These are phyloP conservation scores for Sarocladiaceae sp. DNA, from an alignment of 2,329 filamentous ascomycete genomes.

Conservation along the genomic window DNA sequence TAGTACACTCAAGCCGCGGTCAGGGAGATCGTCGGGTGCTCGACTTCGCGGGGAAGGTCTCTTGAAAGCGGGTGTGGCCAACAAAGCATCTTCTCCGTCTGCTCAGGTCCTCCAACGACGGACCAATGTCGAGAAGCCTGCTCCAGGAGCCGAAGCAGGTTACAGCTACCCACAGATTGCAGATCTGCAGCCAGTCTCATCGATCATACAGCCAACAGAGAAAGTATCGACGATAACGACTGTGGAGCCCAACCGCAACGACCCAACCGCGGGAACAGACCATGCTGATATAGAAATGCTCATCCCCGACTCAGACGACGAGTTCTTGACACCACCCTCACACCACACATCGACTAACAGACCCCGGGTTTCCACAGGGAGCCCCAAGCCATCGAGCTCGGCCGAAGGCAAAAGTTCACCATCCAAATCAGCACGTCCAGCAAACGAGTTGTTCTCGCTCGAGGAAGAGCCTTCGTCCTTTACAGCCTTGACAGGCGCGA, in stretches of 20 bases:
- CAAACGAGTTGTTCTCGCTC: background rate
- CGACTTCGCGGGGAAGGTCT: background rate
- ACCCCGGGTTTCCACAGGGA: background rate
- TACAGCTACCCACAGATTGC: background rate
- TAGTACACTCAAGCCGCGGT: background rate
- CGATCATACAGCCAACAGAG: too few species aligned
- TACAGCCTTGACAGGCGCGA: background rate
- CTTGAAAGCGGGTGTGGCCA: slow-evolving; percentile 3
- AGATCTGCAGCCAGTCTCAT: too few species aligned
- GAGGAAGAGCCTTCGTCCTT: background rate
- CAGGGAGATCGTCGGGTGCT: background rate
- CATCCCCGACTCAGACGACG: slow-evolving; percentile 53
- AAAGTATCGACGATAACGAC: too few species aligned
- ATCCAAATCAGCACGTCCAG: background rate
- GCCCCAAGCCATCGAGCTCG: background rate
- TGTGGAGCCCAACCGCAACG: too few species aligned
- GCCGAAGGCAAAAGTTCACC: background rate
- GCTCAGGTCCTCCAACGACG: background rate
- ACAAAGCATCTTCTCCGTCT: background rate
- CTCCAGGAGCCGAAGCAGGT: too few species aligned
- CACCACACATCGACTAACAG: slow-evolving; percentile 22
- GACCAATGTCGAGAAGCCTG: background rate
- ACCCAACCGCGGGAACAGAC: background rate
- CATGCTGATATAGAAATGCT: slow-evolving; percentile 24
- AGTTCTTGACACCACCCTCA: slow-evolving; percentile 38